phyloP scores from a whole-genome alignment of 2,329 filamentous ascomycete species.

The Lecanicillium sp. region DNA sequence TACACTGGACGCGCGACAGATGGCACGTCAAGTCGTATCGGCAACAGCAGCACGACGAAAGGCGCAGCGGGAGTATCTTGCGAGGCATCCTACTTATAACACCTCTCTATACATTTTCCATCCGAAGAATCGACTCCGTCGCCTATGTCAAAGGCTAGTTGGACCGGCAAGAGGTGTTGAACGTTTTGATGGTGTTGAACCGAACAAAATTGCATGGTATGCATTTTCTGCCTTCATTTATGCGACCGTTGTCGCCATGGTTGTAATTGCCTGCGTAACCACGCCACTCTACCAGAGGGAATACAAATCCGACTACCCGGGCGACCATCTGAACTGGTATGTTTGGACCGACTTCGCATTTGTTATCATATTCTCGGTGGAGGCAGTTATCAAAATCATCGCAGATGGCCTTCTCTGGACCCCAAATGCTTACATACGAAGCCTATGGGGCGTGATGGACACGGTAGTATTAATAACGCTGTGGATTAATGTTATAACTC shows the following conservation, averaged over 20 bases:
- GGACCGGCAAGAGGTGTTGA: constrained; percentile 83
- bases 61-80: constrained; percentile 85
- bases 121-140: constrained; percentile 69
- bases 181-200: constrained; percentile 81
- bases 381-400: constrained; percentile 85
- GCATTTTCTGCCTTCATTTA: constrained; percentile 91
- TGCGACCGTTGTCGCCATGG: constrained; percentile 91
- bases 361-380: constrained; percentile 74
- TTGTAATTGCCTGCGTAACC: constrained; percentile 88
- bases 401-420: constrained; percentile 96
- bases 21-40: constrained; percentile 85
- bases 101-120: constrained; percentile 82
- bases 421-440: constrained; percentile 92
- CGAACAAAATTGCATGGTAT: constrained; percentile 88
- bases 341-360: constrained; percentile 91
- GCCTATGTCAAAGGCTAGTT: constrained; percentile 80
- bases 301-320: constrained; percentile 59
- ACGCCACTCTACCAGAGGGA: constrained; percentile 90
- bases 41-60: constrained; percentile 76
- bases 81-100: constrained; percentile 84
- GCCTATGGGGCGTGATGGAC: constrained; percentile 95
- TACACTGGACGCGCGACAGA: constrained; percentile 71
- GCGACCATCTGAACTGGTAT: constrained; percentile 76
- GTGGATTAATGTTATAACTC: constrained; percentile 88
- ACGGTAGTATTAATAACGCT: constrained; percentile 84